Conservation (phyloP, 805 yeast species). For the Spathaspora arborariae region DNA sequence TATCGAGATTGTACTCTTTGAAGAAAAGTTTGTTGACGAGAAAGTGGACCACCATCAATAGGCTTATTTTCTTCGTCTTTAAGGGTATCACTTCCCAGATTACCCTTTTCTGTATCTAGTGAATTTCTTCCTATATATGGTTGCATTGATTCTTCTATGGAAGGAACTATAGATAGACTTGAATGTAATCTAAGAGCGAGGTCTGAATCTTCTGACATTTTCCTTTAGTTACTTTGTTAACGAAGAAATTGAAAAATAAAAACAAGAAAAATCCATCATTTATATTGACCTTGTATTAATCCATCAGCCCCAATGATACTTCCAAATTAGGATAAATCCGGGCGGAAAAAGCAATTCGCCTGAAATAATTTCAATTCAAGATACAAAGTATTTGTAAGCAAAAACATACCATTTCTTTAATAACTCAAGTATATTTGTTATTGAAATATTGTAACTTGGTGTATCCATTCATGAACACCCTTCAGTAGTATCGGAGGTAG, state of each 20-base stretch:
- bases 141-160: background rate
- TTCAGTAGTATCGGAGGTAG: too few species aligned
- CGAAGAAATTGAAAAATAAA: background rate
- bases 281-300: too few species aligned
- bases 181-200: background rate
- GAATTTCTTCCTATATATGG: background rate
- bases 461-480: too few species aligned
- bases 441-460: too few species aligned
- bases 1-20: conserved; percentile 22
- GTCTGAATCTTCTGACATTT: background rate
- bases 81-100: background rate
- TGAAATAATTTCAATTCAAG: too few species aligned
- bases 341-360: background rate
- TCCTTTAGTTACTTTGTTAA: background rate
- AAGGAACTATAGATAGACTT: background rate
- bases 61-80: background rate
- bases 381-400: too few species aligned
- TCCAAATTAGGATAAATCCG: background rate
- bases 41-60: background rate
- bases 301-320: too few species aligned
- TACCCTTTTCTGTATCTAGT: background rate
- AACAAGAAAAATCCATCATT: background rate
- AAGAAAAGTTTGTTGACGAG: conserved; percentile 9
- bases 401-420: too few species aligned
- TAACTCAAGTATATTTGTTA: too few species aligned